These are phyloP conservation scores for Pythium scleroteichum DNA, from an alignment of 352 stramenopile genomes.

Conservation along the genomic window DNA sequence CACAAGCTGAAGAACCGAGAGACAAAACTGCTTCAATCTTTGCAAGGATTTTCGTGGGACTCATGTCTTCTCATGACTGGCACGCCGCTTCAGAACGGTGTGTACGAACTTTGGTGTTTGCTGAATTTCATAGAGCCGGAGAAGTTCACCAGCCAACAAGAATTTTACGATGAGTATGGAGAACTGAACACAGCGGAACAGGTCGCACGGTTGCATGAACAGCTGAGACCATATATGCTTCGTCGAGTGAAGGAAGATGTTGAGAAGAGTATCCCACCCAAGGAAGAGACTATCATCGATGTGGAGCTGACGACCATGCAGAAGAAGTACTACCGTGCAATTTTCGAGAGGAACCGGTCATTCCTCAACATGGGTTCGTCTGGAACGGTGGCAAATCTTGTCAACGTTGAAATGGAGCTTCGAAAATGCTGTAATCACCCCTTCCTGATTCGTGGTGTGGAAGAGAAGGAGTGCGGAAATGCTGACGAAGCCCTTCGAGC, in stretches of 20 bases:
- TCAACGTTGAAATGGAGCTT: constrained; percentile 99
- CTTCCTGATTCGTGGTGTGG: constrained; percentile 97
- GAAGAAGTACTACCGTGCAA: constrained; percentile 96
- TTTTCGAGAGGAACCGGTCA: constrained; percentile 98
- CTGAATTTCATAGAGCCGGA: constrained; percentile 98
- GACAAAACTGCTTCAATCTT: constrained; percentile 91
- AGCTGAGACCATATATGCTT: constrained; percentile 98
- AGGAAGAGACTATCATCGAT: constrained; percentile 99
- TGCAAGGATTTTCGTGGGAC: constrained; percentile 85
- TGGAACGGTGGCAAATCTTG: constrained; percentile 94
- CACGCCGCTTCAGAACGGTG: constrained; percentile 99
- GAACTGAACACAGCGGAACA: constrained; percentile 96
- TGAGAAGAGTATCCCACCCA: constrained; percentile 98
- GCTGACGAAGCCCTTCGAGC: constrained; percentile 70
- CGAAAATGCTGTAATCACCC: constrained; percentile 99
- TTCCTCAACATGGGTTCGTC: constrained; percentile 89
- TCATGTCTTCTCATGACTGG: constrained; percentile 96
- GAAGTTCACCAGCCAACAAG: constrained; percentile 93
- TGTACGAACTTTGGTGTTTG: constrained; percentile 99
- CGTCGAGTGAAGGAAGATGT: constrained; percentile 99
- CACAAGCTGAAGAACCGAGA: constrained; percentile 99
- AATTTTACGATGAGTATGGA: constrained; percentile 97
- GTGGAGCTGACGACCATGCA: constrained; percentile 99
- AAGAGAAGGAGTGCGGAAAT: constrained; percentile 95
- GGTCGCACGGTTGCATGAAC: constrained; percentile 95